Base-by-base conservation (phyloP, 768 basidiomycete genomes). In the Strobilomyces echinocephalus region DNA sequence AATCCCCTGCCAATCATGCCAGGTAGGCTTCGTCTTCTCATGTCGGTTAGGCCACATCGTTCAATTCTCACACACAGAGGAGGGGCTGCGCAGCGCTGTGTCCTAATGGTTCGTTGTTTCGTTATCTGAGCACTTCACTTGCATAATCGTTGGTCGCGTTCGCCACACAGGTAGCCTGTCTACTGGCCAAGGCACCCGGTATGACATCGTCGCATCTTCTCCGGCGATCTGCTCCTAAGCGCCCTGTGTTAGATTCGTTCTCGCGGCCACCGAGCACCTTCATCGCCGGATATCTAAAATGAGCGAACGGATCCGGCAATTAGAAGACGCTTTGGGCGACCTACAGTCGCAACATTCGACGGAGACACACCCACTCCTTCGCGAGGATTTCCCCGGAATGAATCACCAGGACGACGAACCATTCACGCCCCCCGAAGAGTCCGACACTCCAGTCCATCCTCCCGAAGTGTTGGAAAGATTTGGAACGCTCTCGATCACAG, bases 171-270 rank as follows among this genome's bases (percentile, higher is more conserved):
- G 85, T 21, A 86, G 83, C 61, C 72, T 88, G n/a, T 79, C 86
- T 0, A 88, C 87, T n/a, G 87, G 87, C 12, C 84, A 88, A 68
- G 85, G 85, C 54, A 87, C 85, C 50, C 78, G 88, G 85, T 82
- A 64, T 10, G 65, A 60, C 54, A 51, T 31, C 40, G 20, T 49
- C 1, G 11, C 36, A 43, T 46, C 20, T 38, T 51, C 53, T 24
- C 40, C 39, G 50, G 51, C 50, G 39, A 42, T 49, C 28, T 45
- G 15, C 9, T 38, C 42, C 34, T 55, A 58, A 61, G 57, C 48
- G 48, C 42, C 36, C 39, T 45, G 33, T 44, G 40, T 39, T 39
- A 78, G 77, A 2, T 82, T 82, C 55, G 82, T 85, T 15, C 72
- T 85, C 36, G 83, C 83, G 5, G 83, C 80, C 10, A 85, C 83